Conservation (phyloP, 768 basidiomycete species). For the Crepidotus variabilis region DNA sequence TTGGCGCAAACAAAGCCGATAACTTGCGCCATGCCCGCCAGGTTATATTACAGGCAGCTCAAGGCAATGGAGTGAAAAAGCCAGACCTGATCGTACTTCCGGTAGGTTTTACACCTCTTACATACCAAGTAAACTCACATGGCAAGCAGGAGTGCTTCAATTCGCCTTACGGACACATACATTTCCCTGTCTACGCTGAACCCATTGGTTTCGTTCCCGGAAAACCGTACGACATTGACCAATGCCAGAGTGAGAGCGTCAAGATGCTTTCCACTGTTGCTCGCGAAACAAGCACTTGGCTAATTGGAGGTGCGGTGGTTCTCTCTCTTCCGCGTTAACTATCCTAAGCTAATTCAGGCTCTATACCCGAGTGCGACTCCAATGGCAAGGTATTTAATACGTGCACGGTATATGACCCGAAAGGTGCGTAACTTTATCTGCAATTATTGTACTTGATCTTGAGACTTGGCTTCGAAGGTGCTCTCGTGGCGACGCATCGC, state of each 20-base stretch:
- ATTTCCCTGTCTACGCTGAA: constrained; percentile 86
- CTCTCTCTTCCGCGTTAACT: not conserved
- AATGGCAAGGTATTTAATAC: constrained; percentile 86
- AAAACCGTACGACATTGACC: constrained; percentile 50
- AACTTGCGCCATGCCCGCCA: constrained; percentile 84
- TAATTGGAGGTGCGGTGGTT: constrained; percentile 75
- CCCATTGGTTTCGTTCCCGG: constrained; percentile 61
- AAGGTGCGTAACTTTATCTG: constrained; percentile 38
- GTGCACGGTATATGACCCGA: constrained; percentile 83
- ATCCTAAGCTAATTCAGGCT: constrained; percentile 51
- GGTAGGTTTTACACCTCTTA: constrained; percentile 34
- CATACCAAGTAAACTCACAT: constrained; percentile 1
- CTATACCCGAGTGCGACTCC: constrained; percentile 75
- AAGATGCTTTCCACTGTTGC: constrained; percentile 80
- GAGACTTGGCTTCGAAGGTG: constrained; percentile 42
- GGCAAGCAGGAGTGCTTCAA: constrained; percentile 77
- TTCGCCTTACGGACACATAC: constrained; percentile 74
- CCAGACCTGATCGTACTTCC: constrained; percentile 84
- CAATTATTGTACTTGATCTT: constrained; percentile 7
- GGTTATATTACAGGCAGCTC: constrained; percentile 72
- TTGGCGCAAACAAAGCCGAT: constrained; percentile 64
- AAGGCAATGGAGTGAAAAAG: constrained; percentile 39
- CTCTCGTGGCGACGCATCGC: constrained; percentile 83
- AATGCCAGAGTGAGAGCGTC: constrained; percentile 69
- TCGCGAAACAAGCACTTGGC: constrained; percentile 74